Conservation (phyloP, 2,329 filamentous ascomycete species). For the Penicillium brevicompactum region DNA sequence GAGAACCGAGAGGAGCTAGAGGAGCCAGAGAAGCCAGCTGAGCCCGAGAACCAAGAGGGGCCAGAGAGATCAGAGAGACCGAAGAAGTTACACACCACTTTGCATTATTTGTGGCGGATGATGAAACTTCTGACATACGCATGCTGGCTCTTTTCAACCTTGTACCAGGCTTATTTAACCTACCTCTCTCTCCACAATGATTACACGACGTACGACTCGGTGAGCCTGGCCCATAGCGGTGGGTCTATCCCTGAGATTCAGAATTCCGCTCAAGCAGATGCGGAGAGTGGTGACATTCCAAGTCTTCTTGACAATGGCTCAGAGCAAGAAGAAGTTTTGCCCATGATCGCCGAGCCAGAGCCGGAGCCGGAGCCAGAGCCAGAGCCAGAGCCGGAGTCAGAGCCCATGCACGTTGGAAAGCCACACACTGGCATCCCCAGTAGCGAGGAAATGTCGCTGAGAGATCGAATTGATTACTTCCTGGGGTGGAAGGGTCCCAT, state of each 20-base stretch:
- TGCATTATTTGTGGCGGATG: neutral
- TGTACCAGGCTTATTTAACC: neutral
- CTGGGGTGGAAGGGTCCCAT: conserved; percentile 37
- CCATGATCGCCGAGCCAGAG: neutral
- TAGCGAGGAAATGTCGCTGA: conserved; percentile 7
- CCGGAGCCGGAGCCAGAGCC: neutral
- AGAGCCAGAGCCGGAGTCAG: neutral
- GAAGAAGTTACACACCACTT: neutral
- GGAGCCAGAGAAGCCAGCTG: neutral
- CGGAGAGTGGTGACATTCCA: too few relatives aligned
- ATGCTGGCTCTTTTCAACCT: neutral
- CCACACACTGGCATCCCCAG: neutral
- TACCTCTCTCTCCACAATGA: neutral
- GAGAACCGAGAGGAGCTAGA: neutral
- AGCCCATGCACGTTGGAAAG: neutral
- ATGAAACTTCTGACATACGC: neutral
- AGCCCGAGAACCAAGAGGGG: neutral
- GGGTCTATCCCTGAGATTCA: too few relatives aligned
- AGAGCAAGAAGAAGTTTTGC: too few relatives aligned
- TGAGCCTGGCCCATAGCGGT: too few relatives aligned
- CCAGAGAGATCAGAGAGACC: neutral
- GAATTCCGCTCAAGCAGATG: too few relatives aligned
- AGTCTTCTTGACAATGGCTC: too few relatives aligned
- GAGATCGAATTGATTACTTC: conserved; percentile 35
- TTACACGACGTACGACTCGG: neutral